Evolutionary conservation across 352 stramenopile genomes (phyloP).

Genomic region (Albugo laibachii): DNA sequence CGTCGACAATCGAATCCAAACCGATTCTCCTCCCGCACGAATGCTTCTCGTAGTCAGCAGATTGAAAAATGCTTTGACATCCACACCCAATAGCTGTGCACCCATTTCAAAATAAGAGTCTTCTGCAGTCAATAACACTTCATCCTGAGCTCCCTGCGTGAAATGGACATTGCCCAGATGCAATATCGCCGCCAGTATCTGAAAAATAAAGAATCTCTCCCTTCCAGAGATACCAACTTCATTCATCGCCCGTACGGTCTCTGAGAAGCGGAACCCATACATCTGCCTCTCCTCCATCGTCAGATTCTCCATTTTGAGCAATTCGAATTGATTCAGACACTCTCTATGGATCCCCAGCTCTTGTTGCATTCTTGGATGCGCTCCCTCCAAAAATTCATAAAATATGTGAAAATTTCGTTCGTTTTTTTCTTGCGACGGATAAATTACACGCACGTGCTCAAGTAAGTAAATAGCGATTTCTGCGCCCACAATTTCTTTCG

Average conservation of each 20-base stretch:
- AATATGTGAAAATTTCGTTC: slow-evolving; percentile 94
- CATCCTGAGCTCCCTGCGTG: slow-evolving; percentile 5
- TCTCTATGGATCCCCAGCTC: slow-evolving; percentile 32
- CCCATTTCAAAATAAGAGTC: slow-evolving; percentile 53
- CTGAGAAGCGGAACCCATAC: slow-evolving; percentile 31
- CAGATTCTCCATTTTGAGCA: slow-evolving; percentile 26
- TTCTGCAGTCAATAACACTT: slow-evolving; percentile 11
- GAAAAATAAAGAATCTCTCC: slow-evolving; percentile 35
- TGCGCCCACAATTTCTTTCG: slow-evolving; percentile 76
- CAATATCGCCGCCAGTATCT: slow-evolving; percentile 79
- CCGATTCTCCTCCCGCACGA: slow-evolving; percentile 79
- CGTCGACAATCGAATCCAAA: slow-evolving; percentile 53
- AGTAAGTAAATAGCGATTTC: slow-evolving; percentile 93
- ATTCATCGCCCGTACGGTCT: slow-evolving; percentile 56
- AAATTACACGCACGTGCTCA: slow-evolving; percentile 90
- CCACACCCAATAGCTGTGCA: slow-evolving; percentile 76
- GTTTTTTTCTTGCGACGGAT: slow-evolving; percentile 56
- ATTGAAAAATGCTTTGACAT: slow-evolving; percentile 52
- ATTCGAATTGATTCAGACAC: not conserved
- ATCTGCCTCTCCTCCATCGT: slow-evolving; percentile 13
- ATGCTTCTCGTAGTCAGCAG: slow-evolving; percentile 83
- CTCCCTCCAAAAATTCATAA: slow-evolving; percentile 85
- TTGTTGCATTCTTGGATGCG: slow-evolving; percentile 32
- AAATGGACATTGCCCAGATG: slow-evolving; percentile 93
- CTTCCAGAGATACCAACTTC: slow-evolving; percentile 36